Evolutionary conservation across 768 basidiomycete species (phyloP).

Genomic region (Kwoniella sp.): DNA sequence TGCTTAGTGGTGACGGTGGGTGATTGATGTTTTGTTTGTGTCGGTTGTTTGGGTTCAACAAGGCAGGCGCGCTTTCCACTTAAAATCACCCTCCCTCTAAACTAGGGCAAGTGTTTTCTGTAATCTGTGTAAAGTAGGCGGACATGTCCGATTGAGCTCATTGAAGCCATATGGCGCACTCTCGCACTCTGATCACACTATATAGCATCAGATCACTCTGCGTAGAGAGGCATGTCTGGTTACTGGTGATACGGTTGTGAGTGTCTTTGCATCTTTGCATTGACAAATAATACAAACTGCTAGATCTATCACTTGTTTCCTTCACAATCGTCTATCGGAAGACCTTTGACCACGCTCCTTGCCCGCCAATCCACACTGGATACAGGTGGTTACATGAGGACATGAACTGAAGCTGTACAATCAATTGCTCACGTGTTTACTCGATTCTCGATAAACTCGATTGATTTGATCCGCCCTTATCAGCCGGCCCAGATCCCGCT

Average conservation of each 20-base stretch:
- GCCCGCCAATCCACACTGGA: no score
- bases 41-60: constrained; percentile 9
- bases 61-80: constrained; percentile 11
- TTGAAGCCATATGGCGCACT: no score
- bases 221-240: no score
- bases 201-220: neutral
- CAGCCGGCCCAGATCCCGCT: constrained; percentile 11
- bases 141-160: neutral
- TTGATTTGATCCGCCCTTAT: constrained; percentile 5
- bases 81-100: neutral
- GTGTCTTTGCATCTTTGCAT: no score
- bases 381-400: no score
- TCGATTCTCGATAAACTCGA: neutral
- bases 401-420: no score
- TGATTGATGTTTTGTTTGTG: constrained; percentile 1
- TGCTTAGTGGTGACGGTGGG: neutral
- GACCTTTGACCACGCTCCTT: neutral
- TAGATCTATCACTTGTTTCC: no score
- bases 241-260: no score
- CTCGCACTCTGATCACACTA: no score
- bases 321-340: no score
- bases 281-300: no score
- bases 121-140: neutral
- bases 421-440: no score
- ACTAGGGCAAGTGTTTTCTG: neutral